These are phyloP conservation scores for rapeseed (Brassica napus) DNA, from an alignment of 345 rosid species.

Conservation along the genomic window Da-Ae NC_063448.1:21024001-21024500, in stretches of 20 bases:
- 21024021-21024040: neutral
- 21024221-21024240: neutral
- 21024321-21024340: neutral
- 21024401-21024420: constrained; percentile 23
- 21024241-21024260: neutral
- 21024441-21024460: constrained; percentile 48
- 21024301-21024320: neutral
- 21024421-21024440: constrained; percentile 23
- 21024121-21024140: constrained; percentile 10
- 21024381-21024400: neutral
- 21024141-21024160: constrained; percentile 2
- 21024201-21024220: constrained; percentile 8
- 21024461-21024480: constrained; percentile 88
- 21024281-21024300: neutral
- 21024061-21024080: constrained; percentile 1
- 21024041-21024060: neutral
- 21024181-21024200: neutral
- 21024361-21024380: neutral
- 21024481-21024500: constrained; percentile 90
- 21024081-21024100: neutral
- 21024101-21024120: constrained; percentile 7
- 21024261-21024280: neutral
- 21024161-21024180: constrained; percentile 7
- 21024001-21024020: neutral
- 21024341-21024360: neutral